phyloP scores from a whole-genome alignment of 1,284 basidiomycete species.

The Mycena sp. region DNA sequence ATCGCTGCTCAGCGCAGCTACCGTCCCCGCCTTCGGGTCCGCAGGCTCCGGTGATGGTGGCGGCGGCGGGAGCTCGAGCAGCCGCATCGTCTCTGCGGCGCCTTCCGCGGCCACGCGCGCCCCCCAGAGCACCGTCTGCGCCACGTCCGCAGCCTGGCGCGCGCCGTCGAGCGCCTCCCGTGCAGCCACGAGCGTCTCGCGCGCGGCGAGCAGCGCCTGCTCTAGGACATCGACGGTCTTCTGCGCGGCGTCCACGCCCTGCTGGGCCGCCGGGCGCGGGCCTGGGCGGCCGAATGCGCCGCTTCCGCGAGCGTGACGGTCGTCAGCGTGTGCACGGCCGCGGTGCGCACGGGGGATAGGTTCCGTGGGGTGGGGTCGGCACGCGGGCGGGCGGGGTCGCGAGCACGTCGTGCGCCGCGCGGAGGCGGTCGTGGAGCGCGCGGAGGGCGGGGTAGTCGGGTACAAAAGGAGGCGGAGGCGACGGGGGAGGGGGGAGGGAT shows the following conservation, averaged over 20 bases:
- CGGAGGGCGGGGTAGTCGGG: slow-evolving; percentile 24
- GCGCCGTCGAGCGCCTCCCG: slow-evolving; percentile 32
- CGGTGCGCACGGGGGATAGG: slow-evolving; percentile 10
- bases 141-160: slow-evolving; percentile 31
- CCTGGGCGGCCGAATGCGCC: slow-evolving; percentile 31
- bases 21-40: slow-evolving; percentile 17
- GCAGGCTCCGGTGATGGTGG: slow-evolving; percentile 12
- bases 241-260: slow-evolving; percentile 31
- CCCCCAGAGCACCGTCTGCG: slow-evolving; percentile 19
- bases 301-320: slow-evolving; percentile 18
- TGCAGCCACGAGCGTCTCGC: slow-evolving; percentile 31
- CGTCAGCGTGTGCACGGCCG: no score
- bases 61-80: slow-evolving; percentile 22
- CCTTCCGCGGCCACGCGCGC: slow-evolving; percentile 24
- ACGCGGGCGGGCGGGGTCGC: slow-evolving; percentile 15
- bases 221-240: slow-evolving; percentile 14
- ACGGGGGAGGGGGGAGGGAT: not conserved
- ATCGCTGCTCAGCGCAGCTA: slow-evolving; percentile 34
- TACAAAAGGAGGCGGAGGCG: slow-evolving; percentile 16
- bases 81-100: slow-evolving; percentile 21
- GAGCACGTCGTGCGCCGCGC: slow-evolving; percentile 17
- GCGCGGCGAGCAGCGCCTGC: slow-evolving; percentile 34
- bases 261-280: slow-evolving; percentile 31
- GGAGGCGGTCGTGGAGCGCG: slow-evolving; percentile 20
- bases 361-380: slow-evolving; percentile 12